Conservation (phyloP, 148 eudicot species). For the Amaranthus palmeri region DNA sequence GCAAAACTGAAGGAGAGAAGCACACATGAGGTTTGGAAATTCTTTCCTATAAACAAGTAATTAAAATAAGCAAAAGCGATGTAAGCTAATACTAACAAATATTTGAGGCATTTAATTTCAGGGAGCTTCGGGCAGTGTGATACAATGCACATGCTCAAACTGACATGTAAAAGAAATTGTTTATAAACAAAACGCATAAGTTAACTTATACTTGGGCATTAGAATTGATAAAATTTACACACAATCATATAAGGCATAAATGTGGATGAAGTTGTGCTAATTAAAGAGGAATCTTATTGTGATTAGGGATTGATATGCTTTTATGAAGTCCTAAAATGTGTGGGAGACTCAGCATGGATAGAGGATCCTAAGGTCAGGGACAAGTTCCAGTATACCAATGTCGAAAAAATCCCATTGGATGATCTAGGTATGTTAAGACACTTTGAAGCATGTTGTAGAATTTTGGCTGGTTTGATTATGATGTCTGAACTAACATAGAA, state of each 20-base stretch:
- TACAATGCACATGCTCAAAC: too few relatives aligned
- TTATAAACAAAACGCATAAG: too few relatives aligned
- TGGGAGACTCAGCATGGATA: constrained; percentile 70
- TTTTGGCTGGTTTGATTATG: neutral
- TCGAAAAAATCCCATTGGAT: constrained; percentile 39
- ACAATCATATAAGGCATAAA: too few relatives aligned
- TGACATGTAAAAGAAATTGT: too few relatives aligned
- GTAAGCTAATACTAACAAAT: too few relatives aligned
- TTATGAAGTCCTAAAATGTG: constrained; percentile 57
- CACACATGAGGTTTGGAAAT: constrained; percentile 52
- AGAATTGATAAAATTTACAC: too few relatives aligned
- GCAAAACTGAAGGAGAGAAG: constrained; percentile 53
- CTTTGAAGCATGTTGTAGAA: neutral
- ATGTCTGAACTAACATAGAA: neutral
- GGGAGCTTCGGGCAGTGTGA: too few relatives aligned
- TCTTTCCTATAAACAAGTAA: neutral
- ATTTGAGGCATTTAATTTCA: too few relatives aligned
- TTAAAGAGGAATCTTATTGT: constrained; percentile 4
- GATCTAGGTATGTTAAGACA: constrained; percentile 51
- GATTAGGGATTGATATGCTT: constrained; percentile 56
- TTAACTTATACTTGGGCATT: too few relatives aligned
- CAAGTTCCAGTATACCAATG: constrained; percentile 35
- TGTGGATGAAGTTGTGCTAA: neutral
- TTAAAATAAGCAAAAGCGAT: too few relatives aligned
- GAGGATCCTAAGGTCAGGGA: constrained; percentile 52